Conservation (phyloP, 352 stramenopile genomes). For the Globisporangium polare region DNA sequence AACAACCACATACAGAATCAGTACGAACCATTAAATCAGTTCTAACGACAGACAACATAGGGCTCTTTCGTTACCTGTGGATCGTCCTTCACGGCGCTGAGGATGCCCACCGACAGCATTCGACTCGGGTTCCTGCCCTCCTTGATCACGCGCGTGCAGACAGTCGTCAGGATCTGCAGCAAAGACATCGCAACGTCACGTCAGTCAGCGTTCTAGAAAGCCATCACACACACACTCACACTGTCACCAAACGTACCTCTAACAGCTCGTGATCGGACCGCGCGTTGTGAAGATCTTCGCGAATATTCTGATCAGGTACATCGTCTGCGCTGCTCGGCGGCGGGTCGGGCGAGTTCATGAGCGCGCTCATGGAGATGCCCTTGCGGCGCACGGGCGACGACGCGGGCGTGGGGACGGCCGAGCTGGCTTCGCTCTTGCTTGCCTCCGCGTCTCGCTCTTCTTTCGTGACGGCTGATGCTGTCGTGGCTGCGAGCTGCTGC, state of each 20-base stretch:
- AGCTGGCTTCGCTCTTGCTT: constrained; percentile 22
- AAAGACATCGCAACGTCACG: not conserved
- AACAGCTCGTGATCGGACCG: constrained; percentile 34
- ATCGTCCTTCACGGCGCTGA: constrained; percentile 56
- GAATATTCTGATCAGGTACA: constrained; percentile 50
- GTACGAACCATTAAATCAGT: not conserved
- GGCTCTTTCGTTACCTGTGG: constrained; percentile 23
- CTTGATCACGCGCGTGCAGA: constrained; percentile 51
- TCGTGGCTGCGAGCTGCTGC: not conserved
- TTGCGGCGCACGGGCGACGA: constrained; percentile 43
- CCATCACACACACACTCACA: not conserved
- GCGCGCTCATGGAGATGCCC: constrained; percentile 49
- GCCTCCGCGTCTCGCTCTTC: constrained; percentile 22
- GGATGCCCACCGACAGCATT: constrained; percentile 54
- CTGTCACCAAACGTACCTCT: constrained; percentile 30
- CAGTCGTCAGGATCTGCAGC: constrained; percentile 40
- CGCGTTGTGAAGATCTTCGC: constrained; percentile 33
- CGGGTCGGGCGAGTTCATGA: constrained; percentile 43
- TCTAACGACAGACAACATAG: not conserved
- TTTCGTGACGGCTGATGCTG: not conserved
- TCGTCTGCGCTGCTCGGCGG: constrained; percentile 15
- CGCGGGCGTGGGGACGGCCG: constrained; percentile 21
- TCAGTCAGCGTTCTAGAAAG: not conserved
- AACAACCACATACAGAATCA: not conserved
- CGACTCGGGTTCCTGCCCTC: constrained; percentile 51